Evolutionary conservation across 768 basidiomycete genomes (phyloP).

Genomic region (Leucosporidium creatinivorum): DNA sequence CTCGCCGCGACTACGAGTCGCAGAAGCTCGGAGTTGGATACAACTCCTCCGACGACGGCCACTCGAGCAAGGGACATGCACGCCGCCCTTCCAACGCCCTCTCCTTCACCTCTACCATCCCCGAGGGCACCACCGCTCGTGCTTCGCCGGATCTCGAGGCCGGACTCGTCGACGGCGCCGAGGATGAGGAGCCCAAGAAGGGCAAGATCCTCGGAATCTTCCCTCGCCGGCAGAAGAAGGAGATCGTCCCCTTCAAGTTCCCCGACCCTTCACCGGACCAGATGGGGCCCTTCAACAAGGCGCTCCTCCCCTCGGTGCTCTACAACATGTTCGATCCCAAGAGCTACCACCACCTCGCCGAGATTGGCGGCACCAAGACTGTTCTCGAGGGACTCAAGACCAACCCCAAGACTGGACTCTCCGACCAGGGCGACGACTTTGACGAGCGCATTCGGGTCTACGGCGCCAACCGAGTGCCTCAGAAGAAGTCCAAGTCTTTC

Average conservation of each 20-base stretch:
- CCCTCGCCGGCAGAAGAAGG: neutral
- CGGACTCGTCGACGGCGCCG: neutral
- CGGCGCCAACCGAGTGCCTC: constrained; percentile 67
- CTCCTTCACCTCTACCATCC: constrained; percentile 30
- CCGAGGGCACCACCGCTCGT: constrained; percentile 11
- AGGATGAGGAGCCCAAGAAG: neutral
- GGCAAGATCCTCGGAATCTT: constrained; percentile 17
- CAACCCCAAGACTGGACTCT: constrained; percentile 45
- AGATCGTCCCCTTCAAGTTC: neutral
- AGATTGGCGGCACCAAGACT: constrained; percentile 62
- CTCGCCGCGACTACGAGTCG: neutral
- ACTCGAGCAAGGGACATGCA: neutral
- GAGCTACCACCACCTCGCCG: constrained; percentile 56
- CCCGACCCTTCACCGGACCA: constrained; percentile 23
- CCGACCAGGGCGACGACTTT: constrained; percentile 8
- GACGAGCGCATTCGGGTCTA: constrained; percentile 58
- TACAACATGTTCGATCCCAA: constrained; percentile 74
- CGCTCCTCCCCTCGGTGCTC: constrained; percentile 30
- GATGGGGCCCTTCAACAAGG: constrained; percentile 31
- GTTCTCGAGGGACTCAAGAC: constrained; percentile 71
- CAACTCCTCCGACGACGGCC: neutral
- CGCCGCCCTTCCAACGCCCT: constrained; percentile 22
- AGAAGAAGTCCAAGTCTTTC: constrained; percentile 60
- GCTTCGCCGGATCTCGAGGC: constrained; percentile 10
- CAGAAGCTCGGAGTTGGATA: constrained; percentile 5